phyloP scores from a whole-genome alignment of 1,139 yeast species.

The Scheffersomyces titani region DNA sequence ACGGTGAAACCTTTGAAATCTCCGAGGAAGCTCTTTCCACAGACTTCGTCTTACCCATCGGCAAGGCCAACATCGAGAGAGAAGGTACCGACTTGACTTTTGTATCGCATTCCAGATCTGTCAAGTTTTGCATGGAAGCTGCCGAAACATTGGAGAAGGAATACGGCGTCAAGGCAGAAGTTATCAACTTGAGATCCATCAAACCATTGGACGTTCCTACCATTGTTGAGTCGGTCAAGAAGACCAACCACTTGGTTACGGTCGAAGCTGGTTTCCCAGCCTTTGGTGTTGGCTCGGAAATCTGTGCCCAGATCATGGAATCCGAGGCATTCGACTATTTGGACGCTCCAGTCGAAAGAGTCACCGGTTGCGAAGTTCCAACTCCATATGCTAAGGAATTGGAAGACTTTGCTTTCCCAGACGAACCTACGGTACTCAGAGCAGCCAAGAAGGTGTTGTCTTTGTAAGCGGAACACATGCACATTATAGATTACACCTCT shows the following conservation, averaged over 20 bases:
- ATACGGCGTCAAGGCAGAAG: slow-evolving; percentile 90
- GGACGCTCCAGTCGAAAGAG: slow-evolving; percentile 98
- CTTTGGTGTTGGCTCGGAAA: slow-evolving; percentile 98
- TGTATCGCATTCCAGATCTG: slow-evolving; percentile 91
- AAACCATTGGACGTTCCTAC: slow-evolving; percentile 94
- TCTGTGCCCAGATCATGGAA: slow-evolving; percentile 97
- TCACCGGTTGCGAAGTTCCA: slow-evolving; percentile 99
- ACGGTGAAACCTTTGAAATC: slow-evolving; percentile 89
- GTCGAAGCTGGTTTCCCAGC: slow-evolving; percentile 99
- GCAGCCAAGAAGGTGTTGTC: slow-evolving; percentile 90
- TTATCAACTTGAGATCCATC: slow-evolving; percentile 92
- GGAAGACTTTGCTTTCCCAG: slow-evolving; percentile 99
- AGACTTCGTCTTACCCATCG: slow-evolving; percentile 90
- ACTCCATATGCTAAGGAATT: slow-evolving; percentile 97
- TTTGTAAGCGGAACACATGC: slow-evolving; percentile 32
- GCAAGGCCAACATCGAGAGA: slow-evolving; percentile 92
- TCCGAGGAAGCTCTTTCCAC: slow-evolving; percentile 86
- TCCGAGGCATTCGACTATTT: slow-evolving; percentile 97
- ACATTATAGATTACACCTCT: neutral
- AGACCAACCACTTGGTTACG: slow-evolving; percentile 94
- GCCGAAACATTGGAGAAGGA: slow-evolving; percentile 84
- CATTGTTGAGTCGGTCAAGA: slow-evolving; percentile 85
- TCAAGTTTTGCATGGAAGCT: slow-evolving; percentile 81
- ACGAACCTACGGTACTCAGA: slow-evolving; percentile 84
- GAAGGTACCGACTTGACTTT: slow-evolving; percentile 90